Base-by-base conservation (phyloP, 176 grass and related monocot genomes). In the Lolium perenne region DNA sequence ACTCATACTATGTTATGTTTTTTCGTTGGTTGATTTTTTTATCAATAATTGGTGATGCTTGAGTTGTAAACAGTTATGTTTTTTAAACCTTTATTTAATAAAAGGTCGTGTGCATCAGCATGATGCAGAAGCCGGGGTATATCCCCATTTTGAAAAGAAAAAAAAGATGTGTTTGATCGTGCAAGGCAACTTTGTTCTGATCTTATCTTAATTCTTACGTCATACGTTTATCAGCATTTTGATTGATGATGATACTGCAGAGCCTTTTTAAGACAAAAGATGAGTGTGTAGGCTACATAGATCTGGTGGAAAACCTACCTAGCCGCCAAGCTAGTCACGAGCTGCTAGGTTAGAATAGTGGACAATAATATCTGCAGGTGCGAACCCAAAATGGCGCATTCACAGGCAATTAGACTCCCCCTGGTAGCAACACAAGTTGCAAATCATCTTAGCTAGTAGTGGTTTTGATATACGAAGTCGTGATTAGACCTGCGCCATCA, bases 401-500 rank as follows among this genome's bases (percentile, higher is more conserved):
- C 12, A 82, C 18, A 1, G 21, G 25, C 7, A 70, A 41, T 13
- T 38, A 14, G 50, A 68, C 2, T 48, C 47, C 4, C 14, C 58
- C 40, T 64, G 10, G 73, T 5, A 38, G 50, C 10, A 46, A 2
- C 40, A 45, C 18, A 46, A 73, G 45, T 6, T 29, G 23, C 43
- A 25, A 9, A 62, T 48, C 4, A 11, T 61, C 10, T 40, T 60
- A 46, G n/a, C 57, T 29, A 29, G 26, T 62, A 63, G 40, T 79
- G 59, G 58, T 26, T 80, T 18, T 49, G 50, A 58, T 10, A 58
- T 77, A 40, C 17, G 0, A 38, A 68, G 26, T 68, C 23, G 65
- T 38, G 46, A 83, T 83, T 62, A 71, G 86, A 82, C 71, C 7
- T 49, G 71, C 15, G 10, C 46, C 41, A 18, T 45, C 23, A 25